Percentiles rank a stretch among this genome's conserved stretches.
These are phyloP conservation scores for Gomphus bonarii DNA, from an alignment of 1,284 basidiomycete genomes.

Conservation along the genomic window DNA sequence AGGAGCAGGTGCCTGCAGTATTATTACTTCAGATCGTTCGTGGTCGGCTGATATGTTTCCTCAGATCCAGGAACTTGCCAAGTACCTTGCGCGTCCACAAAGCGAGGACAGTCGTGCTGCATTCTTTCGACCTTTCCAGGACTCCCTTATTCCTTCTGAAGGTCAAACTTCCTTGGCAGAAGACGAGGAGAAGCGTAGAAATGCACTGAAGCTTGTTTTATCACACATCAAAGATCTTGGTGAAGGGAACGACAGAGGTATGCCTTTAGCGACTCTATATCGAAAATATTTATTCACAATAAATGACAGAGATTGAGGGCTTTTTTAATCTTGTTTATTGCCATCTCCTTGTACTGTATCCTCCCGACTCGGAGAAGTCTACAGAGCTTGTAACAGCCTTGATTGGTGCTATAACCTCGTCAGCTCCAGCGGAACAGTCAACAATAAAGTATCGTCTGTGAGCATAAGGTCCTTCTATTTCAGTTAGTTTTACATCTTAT, in stretches of 20 bases:
- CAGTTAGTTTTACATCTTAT: slow-evolving; percentile 6
- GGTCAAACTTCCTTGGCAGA: slow-evolving; percentile 42
- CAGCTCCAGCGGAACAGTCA: slow-evolving; percentile 40
- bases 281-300: neutral
- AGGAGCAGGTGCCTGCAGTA: slow-evolving; percentile 59
- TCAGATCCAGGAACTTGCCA: slow-evolving; percentile 52
- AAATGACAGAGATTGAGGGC: slow-evolving; percentile 65
- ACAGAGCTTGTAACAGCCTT: slow-evolving; percentile 39
- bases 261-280: slow-evolving; percentile 16
- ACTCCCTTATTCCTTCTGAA: slow-evolving; percentile 44
- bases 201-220: slow-evolving; percentile 48
- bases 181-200: slow-evolving; percentile 39
- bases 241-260: slow-evolving; percentile 67
- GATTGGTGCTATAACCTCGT: slow-evolving; percentile 40
- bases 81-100: slow-evolving; percentile 60
- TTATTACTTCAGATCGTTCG: neutral
- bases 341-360: slow-evolving; percentile 53
- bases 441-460: slow-evolving; percentile 64
- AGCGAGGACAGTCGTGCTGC: slow-evolving; percentile 58
- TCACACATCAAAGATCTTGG: slow-evolving; percentile 57
- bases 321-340: slow-evolving; percentile 75
- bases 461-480: slow-evolving; percentile 16
- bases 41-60: slow-evolving; percentile 11
- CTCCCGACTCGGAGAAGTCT: slow-evolving; percentile 42
- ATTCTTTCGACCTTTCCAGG: slow-evolving; percentile 58